Evolutionary conservation across 192 early-diverging fungal genomes (phyloP).

Genomic region (Chytriomyces confervae): DNA sequence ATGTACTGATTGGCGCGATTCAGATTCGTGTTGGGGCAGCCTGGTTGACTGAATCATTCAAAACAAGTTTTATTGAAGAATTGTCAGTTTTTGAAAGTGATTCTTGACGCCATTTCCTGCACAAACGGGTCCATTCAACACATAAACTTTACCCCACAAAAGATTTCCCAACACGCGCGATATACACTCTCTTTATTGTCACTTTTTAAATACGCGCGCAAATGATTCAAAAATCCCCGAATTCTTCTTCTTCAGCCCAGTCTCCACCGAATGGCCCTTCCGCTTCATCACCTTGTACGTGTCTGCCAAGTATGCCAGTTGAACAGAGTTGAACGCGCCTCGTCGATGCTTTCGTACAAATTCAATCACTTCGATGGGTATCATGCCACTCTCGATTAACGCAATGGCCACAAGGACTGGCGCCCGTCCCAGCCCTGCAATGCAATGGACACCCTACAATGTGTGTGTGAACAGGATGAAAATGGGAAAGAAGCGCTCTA

Average conservation of each 20-base stretch:
- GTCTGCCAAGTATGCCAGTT: conserved; percentile 66
- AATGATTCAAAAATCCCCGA: conserved; percentile 19
- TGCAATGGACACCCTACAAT: conserved; percentile 77
- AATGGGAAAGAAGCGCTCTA: not conserved
- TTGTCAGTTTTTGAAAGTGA: no score
- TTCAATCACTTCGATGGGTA: conserved; percentile 73
- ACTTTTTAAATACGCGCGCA: conserved; percentile 11
- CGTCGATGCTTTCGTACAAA: conserved; percentile 74
- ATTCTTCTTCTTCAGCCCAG: conserved; percentile 7
- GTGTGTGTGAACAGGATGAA: not conserved
- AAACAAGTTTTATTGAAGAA: no score
- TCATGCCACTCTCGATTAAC: conserved; percentile 81
- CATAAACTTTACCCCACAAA: not conserved
- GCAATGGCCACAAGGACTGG: conserved; percentile 90
- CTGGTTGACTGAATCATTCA: no score
- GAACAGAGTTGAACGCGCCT: conserved; percentile 77
- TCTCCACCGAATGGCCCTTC: conserved; percentile 3
- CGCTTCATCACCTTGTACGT: conserved; percentile 53
- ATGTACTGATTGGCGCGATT: no score
- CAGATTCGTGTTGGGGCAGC: no score
- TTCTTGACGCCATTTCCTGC: not conserved
- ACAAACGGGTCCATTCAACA: not conserved
- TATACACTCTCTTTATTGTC: not conserved
- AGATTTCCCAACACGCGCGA: not conserved
- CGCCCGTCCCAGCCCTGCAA: conserved; percentile 93